These are phyloP conservation scores for Plasmopara viticola DNA, from an alignment of 352 stramenopile species.

Conservation along the genomic window DNA sequence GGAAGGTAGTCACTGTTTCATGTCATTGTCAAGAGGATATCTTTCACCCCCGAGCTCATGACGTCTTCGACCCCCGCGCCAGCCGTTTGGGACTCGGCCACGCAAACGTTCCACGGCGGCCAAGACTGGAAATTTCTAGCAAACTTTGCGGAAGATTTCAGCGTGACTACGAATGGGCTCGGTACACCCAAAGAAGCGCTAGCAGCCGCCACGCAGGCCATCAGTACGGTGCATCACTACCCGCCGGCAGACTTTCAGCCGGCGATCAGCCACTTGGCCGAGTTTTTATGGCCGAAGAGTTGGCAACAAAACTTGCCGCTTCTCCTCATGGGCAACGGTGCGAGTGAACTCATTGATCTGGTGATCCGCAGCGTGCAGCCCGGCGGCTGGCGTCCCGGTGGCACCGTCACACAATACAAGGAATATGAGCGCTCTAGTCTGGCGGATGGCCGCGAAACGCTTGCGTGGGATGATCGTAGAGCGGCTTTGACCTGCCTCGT, in stretches of 20 bases:
- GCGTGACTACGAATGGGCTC: conserved; percentile 85
- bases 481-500: conserved; percentile 82
- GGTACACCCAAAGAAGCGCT: conserved; percentile 72
- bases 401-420: conserved; percentile 81
- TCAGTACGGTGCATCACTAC: conserved; percentile 86
- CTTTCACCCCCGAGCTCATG: conserved; percentile 1
- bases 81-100: conserved; percentile 69
- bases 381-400: conserved; percentile 66
- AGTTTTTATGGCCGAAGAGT: conserved; percentile 75
- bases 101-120: conserved; percentile 88
- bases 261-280: conserved; percentile 79
- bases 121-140: conserved; percentile 88
- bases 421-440: conserved; percentile 84
- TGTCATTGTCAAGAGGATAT: conserved; percentile 1
- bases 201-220: conserved; percentile 54
- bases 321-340: conserved; percentile 79
- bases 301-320: conserved; percentile 56
- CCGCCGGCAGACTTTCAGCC: conserved; percentile 87
- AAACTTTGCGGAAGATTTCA: conserved; percentile 89
- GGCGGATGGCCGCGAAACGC: conserved; percentile 70
- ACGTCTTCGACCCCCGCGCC: conserved; percentile 8
- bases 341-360: conserved; percentile 82
- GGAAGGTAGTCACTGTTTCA: neutral
- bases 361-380: conserved; percentile 78
- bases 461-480: conserved; percentile 62